Percentiles rank a stretch among this genome's conserved stretches.
Evolutionary conservation across 2,329 filamentous ascomycete species (phyloP).

Genomic region (Pseudopyricularia javanii): DNA sequence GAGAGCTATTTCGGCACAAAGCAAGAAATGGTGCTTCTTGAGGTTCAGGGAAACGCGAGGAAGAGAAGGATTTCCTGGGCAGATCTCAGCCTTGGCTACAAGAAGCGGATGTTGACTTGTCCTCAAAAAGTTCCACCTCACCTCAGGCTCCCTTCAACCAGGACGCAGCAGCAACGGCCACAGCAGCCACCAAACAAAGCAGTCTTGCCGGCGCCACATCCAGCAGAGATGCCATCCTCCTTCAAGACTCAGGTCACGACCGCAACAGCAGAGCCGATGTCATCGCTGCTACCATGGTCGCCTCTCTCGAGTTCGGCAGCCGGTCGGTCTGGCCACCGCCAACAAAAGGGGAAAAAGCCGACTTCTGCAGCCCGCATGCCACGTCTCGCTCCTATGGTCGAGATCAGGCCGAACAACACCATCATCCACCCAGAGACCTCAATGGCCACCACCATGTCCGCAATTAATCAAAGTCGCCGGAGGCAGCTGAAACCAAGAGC

Average conservation of each 20-base stretch:
- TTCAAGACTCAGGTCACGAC: not conserved
- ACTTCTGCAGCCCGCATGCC: not conserved
- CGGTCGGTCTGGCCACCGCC: not conserved
- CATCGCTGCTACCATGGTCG: not conserved
- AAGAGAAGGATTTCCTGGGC: not conserved
- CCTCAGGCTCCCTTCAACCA: not conserved
- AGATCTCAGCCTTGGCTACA: not conserved
- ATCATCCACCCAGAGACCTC: not conserved
- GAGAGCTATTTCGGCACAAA: not conserved
- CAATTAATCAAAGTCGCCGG: not conserved
- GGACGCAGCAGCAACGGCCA: not conserved
- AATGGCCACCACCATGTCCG: not conserved
- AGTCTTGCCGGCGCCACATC: not conserved
- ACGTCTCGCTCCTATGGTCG: not conserved
- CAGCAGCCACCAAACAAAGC: not conserved
- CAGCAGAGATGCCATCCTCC: not conserved
- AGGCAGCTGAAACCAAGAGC: not conserved
- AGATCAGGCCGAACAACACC: not conserved
- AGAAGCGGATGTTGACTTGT: not conserved
- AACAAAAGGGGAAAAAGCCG: not conserved
- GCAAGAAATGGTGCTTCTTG: not conserved
- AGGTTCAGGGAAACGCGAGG: not conserved
- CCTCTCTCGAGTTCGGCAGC: not conserved
- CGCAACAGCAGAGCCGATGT: not conserved
- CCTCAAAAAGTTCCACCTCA: not conserved